These are phyloP conservation scores for Colletotrichum theobromicola DNA, from an alignment of 2,329 filamentous ascomycete genomes.

Conservation along the genomic window DNA sequence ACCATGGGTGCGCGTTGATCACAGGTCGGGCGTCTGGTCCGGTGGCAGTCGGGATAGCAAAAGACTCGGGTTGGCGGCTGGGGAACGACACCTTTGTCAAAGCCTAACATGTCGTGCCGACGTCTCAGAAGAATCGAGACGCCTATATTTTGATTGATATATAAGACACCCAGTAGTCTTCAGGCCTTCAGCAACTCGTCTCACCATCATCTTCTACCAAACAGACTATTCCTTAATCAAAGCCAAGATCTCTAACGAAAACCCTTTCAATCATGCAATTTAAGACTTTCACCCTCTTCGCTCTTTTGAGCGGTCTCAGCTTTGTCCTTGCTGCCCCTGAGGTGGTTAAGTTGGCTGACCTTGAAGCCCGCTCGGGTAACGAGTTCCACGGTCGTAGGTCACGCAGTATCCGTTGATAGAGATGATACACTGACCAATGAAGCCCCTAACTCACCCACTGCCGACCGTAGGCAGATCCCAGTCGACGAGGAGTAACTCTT, in stretches of 20 bases:
- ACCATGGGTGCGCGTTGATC: neutral
- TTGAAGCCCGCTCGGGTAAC: neutral
- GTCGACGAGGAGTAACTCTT: neutral
- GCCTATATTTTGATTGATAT: neutral
- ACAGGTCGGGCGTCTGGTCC: neutral
- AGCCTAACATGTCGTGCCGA: neutral
- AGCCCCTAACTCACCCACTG: neutral
- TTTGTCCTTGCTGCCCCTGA: neutral
- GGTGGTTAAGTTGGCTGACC: neutral
- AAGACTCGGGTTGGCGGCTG: neutral
- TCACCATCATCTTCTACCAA: neutral
- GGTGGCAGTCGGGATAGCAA: neutral
- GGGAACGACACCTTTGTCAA: neutral
- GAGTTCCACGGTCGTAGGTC: neutral
- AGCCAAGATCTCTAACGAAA: too few species aligned
- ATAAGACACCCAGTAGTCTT: neutral
- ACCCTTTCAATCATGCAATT: neutral
- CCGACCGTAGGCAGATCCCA: neutral
- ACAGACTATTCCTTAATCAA: neutral
- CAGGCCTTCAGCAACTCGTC: neutral
- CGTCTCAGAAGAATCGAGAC: rapidly evolving
- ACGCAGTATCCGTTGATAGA: neutral
- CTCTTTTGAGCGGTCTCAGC: neutral
- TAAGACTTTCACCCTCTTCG: neutral
- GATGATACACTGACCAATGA: neutral